phyloP scores from a whole-genome alignment of 306 rosid species.

The Mimosa bimucronata region DNA sequence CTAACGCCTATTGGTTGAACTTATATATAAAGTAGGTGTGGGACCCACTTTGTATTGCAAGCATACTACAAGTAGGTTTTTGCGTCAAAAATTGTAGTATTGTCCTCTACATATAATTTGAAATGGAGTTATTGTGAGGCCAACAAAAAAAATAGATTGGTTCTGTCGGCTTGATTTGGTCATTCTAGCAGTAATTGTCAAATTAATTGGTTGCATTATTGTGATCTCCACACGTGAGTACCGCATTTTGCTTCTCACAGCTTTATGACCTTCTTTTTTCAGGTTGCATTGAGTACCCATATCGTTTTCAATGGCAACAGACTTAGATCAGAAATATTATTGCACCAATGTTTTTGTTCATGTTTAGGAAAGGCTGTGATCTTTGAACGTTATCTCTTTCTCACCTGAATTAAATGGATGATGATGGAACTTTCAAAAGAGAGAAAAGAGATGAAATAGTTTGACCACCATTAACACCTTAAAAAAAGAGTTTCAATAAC shows the following conservation, averaged over 20 bases:
- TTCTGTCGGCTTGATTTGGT: background rate
- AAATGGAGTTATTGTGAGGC: background rate
- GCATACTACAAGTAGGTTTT: background rate
- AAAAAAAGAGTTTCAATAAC: too few species aligned
- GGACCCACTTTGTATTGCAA: background rate
- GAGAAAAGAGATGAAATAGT: background rate
- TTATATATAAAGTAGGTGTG: too few species aligned
- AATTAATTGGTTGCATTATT: background rate
- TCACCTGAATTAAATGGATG: background rate
- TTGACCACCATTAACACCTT: background rate
- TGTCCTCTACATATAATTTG: background rate
- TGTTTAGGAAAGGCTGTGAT: background rate
- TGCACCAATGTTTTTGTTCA: background rate
- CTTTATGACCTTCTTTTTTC: background rate
- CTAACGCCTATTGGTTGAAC: too few species aligned
- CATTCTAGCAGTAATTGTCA: background rate
- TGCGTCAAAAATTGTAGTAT: background rate
- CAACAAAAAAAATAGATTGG: too few species aligned
- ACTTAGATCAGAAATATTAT: background rate
- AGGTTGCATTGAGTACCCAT: background rate
- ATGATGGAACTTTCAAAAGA: background rate
- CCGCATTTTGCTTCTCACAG: background rate
- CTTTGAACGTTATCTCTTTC: background rate
- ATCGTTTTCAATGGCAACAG: background rate
- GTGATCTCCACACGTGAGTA: background rate